These are phyloP conservation scores for Vigna unguiculata DNA, from an alignment of 306 rosid genomes.

Conservation along the genomic window DNA sequence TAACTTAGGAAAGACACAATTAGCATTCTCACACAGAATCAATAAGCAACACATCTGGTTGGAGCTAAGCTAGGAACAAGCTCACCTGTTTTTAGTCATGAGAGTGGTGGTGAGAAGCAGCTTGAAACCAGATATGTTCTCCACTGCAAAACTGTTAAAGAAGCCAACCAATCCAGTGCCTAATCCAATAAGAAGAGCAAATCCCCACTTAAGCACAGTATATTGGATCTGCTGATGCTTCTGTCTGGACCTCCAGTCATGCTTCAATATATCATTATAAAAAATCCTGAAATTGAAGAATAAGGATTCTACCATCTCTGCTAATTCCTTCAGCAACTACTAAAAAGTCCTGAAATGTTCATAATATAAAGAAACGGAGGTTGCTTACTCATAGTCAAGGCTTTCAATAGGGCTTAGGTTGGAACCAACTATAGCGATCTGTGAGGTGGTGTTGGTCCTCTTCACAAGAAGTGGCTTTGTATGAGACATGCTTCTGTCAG, in stretches of 20 bases:
- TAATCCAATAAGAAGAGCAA: slow-evolving; percentile 84
- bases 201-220: slow-evolving; percentile 81
- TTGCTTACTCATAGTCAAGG: slow-evolving; percentile 87
- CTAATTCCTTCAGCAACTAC: slow-evolving; percentile 13
- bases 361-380: not conserved
- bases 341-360: not conserved
- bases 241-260: slow-evolving; percentile 89
- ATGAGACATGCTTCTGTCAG: slow-evolving; percentile 47
- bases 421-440: slow-evolving; percentile 90
- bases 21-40: not conserved
- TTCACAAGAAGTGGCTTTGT: slow-evolving; percentile 55
- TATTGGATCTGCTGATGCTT: slow-evolving; percentile 74
- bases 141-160: slow-evolving; percentile 80
- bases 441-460: slow-evolving; percentile 82
- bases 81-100: slow-evolving; percentile 71
- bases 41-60: not conserved
- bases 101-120: slow-evolving; percentile 62
- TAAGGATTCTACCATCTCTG: slow-evolving; percentile 31
- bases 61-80: slow-evolving; percentile 30
- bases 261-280: slow-evolving; percentile 81
- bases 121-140: slow-evolving; percentile 88
- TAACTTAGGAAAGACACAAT: not conserved
- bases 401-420: slow-evolving; percentile 88
- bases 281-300: slow-evolving; percentile 67
- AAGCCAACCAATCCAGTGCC: slow-evolving; percentile 84